Conservation (phyloP, 2,329 filamentous ascomycete genomes). For the Didymella pinodella region DNA sequence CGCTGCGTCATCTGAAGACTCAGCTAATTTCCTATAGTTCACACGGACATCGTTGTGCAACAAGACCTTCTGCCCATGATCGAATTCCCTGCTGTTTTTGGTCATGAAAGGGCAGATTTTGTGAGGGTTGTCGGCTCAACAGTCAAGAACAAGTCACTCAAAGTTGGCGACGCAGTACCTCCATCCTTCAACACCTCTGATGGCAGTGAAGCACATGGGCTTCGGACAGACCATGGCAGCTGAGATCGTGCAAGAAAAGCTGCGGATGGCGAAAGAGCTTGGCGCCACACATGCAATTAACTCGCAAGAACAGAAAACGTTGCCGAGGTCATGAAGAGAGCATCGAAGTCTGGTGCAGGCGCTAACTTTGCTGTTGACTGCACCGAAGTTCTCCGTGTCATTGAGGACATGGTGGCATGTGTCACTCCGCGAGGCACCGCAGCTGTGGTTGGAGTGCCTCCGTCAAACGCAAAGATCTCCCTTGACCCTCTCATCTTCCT, state of each 20-base stretch:
- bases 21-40: conserved; percentile 28
- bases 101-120: conserved; percentile 56
- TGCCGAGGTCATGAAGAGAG: conserved; percentile 36
- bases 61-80: conserved; percentile 34
- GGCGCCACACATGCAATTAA: conserved; percentile 57
- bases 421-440: conserved; percentile 8
- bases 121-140: conserved; percentile 15
- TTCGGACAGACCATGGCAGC: conserved; percentile 55
- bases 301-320: conserved; percentile 40
- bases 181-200: conserved; percentile 55
- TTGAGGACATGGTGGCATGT: conserved; percentile 16
- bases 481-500: conserved; percentile 15
- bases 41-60: conserved; percentile 61
- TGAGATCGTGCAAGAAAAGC: conserved; percentile 54
- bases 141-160: conserved; percentile 13
- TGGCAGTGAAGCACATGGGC: conserved; percentile 47
- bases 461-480: conserved; percentile 6
- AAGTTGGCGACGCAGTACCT: conserved; percentile 55
- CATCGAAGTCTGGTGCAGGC: conserved; percentile 29
- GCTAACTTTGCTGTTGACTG: conserved; percentile 46
- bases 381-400: conserved; percentile 23
- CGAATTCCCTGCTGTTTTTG: conserved; percentile 56
- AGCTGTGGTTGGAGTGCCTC: conserved; percentile 9
- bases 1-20: neutral
- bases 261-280: conserved; percentile 55